phyloP scores from a whole-genome alignment of 148 eudicot genomes.

The Oxyria digyna region DNA sequence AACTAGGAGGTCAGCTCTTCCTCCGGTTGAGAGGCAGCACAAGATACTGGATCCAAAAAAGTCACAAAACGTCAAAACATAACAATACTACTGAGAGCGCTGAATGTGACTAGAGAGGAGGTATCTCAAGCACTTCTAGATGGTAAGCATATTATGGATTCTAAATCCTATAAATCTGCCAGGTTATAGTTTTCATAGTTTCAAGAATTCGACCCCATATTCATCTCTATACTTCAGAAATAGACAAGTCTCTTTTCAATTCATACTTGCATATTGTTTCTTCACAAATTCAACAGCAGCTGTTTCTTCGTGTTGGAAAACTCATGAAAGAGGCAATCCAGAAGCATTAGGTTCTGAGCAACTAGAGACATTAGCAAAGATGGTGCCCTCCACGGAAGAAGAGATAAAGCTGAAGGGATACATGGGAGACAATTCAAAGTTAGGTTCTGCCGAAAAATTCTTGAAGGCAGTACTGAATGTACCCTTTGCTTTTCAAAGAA shows the following conservation, averaged over 20 bases:
- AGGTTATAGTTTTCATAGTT: too few species aligned
- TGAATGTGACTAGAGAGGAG: conserved; percentile 61
- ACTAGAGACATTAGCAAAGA: conserved; percentile 9
- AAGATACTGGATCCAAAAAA: conserved; percentile 61
- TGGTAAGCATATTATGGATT: conserved; percentile 24
- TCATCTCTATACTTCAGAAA: not conserved
- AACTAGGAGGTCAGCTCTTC: conserved; percentile 29
- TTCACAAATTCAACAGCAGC: not conserved
- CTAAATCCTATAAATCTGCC: too few species aligned
- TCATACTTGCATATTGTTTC: not conserved
- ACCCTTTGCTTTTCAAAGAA: conserved; percentile 11
- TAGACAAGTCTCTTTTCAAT: not conserved
- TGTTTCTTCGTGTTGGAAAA: not conserved
- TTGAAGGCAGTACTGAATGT: conserved; percentile 9
- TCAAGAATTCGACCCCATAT: not conserved
- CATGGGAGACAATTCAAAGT: conserved; percentile 3
- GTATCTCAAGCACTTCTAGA: conserved; percentile 52
- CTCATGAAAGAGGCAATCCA: conserved; percentile 11
- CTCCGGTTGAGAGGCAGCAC: conserved; percentile 34
- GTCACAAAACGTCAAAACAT: conserved; percentile 66
- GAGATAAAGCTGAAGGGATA: conserved; percentile 11
- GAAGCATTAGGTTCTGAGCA: conserved; percentile 11
- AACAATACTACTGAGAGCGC: conserved; percentile 48
- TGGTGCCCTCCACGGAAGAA: conserved; percentile 15
- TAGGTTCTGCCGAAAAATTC: conserved; percentile 9